Evolutionary conservation across 129 eudicot species (phyloP).

Genomic region (Lactuca saligna): DNA sequence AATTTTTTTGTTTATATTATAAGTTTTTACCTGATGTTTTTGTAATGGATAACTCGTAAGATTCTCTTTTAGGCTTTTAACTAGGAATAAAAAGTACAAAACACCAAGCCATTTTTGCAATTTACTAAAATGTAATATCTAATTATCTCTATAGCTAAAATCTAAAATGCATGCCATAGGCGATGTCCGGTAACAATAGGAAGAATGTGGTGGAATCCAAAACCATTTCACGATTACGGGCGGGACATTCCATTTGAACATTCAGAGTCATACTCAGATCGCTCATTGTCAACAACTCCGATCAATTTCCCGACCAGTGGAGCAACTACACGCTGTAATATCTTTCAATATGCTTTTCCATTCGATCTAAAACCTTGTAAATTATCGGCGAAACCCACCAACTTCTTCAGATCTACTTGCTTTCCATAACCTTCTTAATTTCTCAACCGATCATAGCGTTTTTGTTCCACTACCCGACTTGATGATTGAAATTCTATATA

Average conservation of each 20-base stretch:
- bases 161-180: no score
- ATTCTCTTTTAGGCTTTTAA: no score
- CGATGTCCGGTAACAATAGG: no score
- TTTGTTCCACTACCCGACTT: not conserved
- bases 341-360: not conserved
- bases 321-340: not conserved
- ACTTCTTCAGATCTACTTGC: constrained; percentile 13
- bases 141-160: no score
- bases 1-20: no score
- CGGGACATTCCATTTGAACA: not conserved
- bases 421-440: constrained; percentile 3
- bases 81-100: no score
- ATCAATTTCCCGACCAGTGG: not conserved
- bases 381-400: not conserved
- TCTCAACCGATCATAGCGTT: not conserved
- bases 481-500: not conserved
- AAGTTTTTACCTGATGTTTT: no score
- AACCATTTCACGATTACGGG: not conserved
- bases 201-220: no score
- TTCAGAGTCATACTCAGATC: constrained; percentile 5
- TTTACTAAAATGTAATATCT: no score
- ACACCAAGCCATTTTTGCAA: no score
- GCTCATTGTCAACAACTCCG: not conserved
- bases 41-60: no score
- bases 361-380: constrained; percentile 9